Base-by-base conservation (phyloP, 108 stramenopile genomes). In the Mediolabrus comicus region DNA sequence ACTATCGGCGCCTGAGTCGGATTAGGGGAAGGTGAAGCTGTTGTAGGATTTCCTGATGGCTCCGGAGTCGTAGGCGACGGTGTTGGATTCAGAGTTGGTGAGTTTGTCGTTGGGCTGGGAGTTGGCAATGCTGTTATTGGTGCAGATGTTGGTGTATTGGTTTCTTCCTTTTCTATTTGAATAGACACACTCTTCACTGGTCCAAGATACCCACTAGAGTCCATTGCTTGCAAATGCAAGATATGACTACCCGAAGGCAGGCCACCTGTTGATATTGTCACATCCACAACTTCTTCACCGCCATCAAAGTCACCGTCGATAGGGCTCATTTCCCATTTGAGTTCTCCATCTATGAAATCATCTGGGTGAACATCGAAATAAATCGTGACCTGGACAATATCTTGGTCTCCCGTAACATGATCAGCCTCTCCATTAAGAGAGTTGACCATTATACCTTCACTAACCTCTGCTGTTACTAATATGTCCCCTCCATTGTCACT, bases 221-320 rank as follows among this genome's bases (percentile, higher is more conserved):
- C 83, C 10, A 63, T 76, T 14, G 83, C 83, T 28, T 81, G 79
- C 8, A 54, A 60, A 56, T 75, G 75, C 53, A 84, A 46, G 11
- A 10, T 30, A 34, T 81, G 80, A 49, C 52, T 53, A 10, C 71
- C 69, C 5, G 70, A 19, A 68, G 52, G 52, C 16, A 77, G 4
- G 0, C 55, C 63, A 4, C 33, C 56, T 5, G 64, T 36, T 0
- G 52, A 57, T 30, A 46, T 75, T 19, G 12, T 16, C n/a, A 53
- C 53, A 12, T 73, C 61, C 1, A 51, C 54, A 22, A 53, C 33
- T 34, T 53, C 74, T 19, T 55, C 25, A 27, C 30, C 34, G 2
- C 30, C 59, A 13, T 34, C 52, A 32, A 27, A 19, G 12, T 27
- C 67, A 51, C 32, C 31, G 30, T 53, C 52, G 11, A 60, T 43